Percentiles rank a stretch among this genome's conserved stretches.
Evolutionary conservation across 2,329 filamentous ascomycete species (phyloP).

Genomic region (Cladophialophora psammophila): DNA sequence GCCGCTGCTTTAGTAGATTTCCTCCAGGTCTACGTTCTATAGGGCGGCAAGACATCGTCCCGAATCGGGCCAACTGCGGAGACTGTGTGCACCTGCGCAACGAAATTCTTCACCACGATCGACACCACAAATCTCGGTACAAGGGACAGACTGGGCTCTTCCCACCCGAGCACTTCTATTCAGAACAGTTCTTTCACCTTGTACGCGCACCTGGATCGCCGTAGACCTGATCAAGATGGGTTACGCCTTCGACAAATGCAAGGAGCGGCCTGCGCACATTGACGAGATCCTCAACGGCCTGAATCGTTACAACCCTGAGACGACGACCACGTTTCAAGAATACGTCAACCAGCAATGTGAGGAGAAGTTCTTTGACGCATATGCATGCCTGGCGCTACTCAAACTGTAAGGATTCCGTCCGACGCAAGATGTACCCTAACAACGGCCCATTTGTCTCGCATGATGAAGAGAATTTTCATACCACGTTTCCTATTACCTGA

Average conservation of each 20-base stretch:
- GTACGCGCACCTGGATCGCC: not conserved
- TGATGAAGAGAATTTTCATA: conserved; percentile 74
- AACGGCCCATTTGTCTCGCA: conserved; percentile 41
- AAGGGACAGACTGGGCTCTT: not conserved
- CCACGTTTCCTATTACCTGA: conserved; percentile 99
- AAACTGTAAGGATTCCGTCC: conserved; percentile 77
- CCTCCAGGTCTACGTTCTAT: not conserved
- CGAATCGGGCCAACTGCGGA: conserved; percentile 1
- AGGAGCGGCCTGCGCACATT: conserved; percentile 91
- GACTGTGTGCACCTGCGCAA: not conserved
- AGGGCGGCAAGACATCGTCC: not conserved
- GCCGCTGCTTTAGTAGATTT: not conserved
- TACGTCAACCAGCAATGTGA: conserved; percentile 97
- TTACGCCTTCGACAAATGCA: conserved; percentile 79
- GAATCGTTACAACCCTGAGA: conserved; percentile 98
- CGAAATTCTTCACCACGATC: not conserved
- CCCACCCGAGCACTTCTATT: not conserved
- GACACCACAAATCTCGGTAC: not conserved
- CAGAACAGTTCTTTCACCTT: not conserved
- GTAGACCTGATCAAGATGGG: conserved; percentile 36
- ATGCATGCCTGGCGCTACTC: conserved; percentile 92
- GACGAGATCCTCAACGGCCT: conserved; percentile 94
- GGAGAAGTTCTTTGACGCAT: conserved; percentile 90
- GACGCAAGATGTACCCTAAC: not conserved
- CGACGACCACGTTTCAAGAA: conserved; percentile 88